Percentiles rank a stretch among this genome's conserved stretches.
These are phyloP conservation scores for Debaryomyces coudertii DNA, from an alignment of 1,139 yeast genomes.

Conservation along the genomic window DNA sequence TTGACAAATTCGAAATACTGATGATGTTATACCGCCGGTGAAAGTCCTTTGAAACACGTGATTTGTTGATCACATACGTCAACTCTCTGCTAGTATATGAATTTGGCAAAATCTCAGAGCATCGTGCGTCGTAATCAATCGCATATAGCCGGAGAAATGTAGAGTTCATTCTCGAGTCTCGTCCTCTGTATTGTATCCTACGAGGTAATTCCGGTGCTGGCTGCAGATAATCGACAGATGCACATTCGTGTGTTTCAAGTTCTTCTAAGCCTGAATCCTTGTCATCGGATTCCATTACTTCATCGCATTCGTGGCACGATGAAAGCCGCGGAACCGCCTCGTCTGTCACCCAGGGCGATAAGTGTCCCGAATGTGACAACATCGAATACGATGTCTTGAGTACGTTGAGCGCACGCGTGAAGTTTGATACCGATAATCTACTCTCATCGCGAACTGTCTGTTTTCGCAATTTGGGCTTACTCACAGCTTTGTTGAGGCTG, in stretches of 20 bases:
- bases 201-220: slow-evolving; percentile 1
- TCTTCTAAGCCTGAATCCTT: slow-evolving; percentile 1
- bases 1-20: slow-evolving; percentile 39
- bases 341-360: slow-evolving; percentile 28
- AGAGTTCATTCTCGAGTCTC: slow-evolving; percentile 53
- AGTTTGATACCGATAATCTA: slow-evolving; percentile 18
- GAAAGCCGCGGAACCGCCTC: slow-evolving; percentile 19
- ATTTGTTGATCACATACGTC: slow-evolving; percentile 14
- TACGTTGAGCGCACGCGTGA: slow-evolving; percentile 19
- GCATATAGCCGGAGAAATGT: slow-evolving; percentile 51
- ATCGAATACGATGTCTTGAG: slow-evolving; percentile 13
- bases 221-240: background rate
- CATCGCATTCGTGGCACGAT: background rate
- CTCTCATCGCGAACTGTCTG: background rate
- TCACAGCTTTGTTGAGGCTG: background rate
- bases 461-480: background rate
- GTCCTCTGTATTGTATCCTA: slow-evolving; percentile 9
- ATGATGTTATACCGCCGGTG: slow-evolving; percentile 25
- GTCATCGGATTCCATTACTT: background rate
- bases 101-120: slow-evolving; percentile 32
- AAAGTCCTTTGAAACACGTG: background rate
- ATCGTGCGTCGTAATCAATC: slow-evolving; percentile 43
- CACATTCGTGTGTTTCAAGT: background rate
- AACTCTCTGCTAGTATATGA: slow-evolving; percentile 31
- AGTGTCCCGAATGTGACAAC: slow-evolving; percentile 10